Percentiles rank a stretch among this genome's conserved stretches.
phyloP scores from a whole-genome alignment of 345 rosid species.

The Leavenworthia alabamica region DNA sequence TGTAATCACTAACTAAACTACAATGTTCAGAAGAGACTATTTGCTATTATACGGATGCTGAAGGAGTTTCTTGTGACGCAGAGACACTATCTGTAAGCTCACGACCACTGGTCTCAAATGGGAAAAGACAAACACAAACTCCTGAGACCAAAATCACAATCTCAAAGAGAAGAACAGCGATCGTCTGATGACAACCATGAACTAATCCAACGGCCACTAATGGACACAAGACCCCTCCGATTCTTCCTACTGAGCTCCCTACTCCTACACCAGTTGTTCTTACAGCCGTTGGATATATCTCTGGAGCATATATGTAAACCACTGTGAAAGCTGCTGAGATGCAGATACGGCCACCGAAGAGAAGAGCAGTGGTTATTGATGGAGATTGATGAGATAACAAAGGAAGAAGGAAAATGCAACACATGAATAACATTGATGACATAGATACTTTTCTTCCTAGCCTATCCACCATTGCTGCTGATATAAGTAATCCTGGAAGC shows the following conservation, averaged over 20 bases:
- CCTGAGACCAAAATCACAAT: slow-evolving; percentile 53
- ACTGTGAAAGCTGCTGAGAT: slow-evolving; percentile 69
- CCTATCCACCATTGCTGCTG: slow-evolving; percentile 72
- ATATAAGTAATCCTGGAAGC: slow-evolving; percentile 75
- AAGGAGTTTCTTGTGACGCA: slow-evolving; percentile 7
- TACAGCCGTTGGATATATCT: slow-evolving; percentile 88
- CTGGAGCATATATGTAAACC: slow-evolving; percentile 79
- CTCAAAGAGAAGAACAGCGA: slow-evolving; percentile 59
- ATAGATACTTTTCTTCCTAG: slow-evolving; percentile 78
- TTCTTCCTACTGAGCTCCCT: slow-evolving; percentile 84
- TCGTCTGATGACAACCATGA: slow-evolving; percentile 72
- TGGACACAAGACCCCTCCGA: slow-evolving; percentile 88
- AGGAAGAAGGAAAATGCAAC: slow-evolving; percentile 72
- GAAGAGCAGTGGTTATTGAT: slow-evolving; percentile 56
- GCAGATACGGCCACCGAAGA: slow-evolving; percentile 83
- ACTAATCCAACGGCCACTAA: slow-evolving; percentile 79
- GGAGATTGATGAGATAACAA: slow-evolving; percentile 54
- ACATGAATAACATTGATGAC: slow-evolving; percentile 66
- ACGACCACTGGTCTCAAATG: slow-evolving; percentile 78
- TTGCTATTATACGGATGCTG: slow-evolving; percentile 10
- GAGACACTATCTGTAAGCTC: slow-evolving; percentile 48
- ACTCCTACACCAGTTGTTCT: slow-evolving; percentile 86
- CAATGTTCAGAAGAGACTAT: not conserved
- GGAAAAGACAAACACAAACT: slow-evolving; percentile 59
- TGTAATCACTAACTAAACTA: not conserved